A percentile compares a stretch with the other conserved stretches of the same genome.
Evolutionary conservation across 1,139 yeast species (phyloP).

Genomic region (Hemisphaericaspora subhashii): DNA sequence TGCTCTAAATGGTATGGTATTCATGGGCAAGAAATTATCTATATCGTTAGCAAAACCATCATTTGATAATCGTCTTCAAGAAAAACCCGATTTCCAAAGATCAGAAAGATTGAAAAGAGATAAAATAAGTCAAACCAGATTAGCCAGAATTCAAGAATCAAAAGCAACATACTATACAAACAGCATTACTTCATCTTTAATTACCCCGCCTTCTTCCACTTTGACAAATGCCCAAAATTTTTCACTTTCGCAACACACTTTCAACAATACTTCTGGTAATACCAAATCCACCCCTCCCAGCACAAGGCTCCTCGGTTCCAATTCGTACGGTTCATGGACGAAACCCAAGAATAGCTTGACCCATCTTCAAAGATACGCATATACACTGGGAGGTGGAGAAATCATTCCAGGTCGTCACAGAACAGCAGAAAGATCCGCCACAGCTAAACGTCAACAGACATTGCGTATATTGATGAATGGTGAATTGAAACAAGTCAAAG

Average conservation of each 20-base stretch:
- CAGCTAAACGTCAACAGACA: constrained; percentile 51
- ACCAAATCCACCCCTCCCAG: constrained; percentile 38
- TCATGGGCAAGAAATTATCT: constrained; percentile 67
- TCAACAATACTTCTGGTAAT: constrained; percentile 32
- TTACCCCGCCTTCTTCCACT: constrained; percentile 11
- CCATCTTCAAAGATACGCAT: constrained; percentile 21
- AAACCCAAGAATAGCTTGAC: constrained; percentile 15
- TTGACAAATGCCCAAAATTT: constrained; percentile 26
- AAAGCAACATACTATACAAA: constrained; percentile 31
- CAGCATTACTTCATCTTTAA: constrained; percentile 20
- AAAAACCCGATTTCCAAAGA: constrained; percentile 36
- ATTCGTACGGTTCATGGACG: constrained; percentile 36
- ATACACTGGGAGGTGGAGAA: constrained; percentile 40
- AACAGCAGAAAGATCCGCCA: constrained; percentile 43
- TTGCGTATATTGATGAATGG: constrained; percentile 67
- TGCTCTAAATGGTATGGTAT: constrained; percentile 67
- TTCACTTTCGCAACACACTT: constrained; percentile 36
- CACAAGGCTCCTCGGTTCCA: constrained; percentile 29
- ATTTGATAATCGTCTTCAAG: constrained; percentile 36
- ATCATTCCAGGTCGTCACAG: constrained; percentile 67
- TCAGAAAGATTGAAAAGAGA: constrained; percentile 28
- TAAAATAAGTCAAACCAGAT: constrained; percentile 41
- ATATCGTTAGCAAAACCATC: constrained; percentile 48
- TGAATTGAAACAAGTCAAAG: constrained; percentile 54
- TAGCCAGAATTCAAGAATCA: constrained; percentile 43